Base-by-base conservation (phyloP, 371 early-diverging fungal species). In the Mucor lusitanicus region DNA sequence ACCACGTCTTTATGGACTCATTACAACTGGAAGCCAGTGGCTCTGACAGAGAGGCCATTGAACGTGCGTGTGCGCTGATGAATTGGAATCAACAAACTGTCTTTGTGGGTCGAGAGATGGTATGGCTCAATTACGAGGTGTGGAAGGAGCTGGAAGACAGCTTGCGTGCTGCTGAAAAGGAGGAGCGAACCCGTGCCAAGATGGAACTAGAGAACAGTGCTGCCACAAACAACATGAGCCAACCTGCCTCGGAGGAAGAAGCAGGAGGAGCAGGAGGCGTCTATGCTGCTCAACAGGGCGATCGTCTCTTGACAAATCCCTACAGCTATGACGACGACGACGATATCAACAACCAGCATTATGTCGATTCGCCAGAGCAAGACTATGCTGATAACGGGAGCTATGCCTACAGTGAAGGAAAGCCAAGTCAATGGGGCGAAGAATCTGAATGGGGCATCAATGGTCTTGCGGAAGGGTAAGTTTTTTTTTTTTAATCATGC, bases 121-220 rank as follows among this genome's bases (percentile, higher is more conserved):
- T 91, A 4, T 91, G 88, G 76, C 70, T 91, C 37, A 73, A 81
- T 2, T 89, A 88, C 57, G 83, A 82, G 23, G 85, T 84, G 19
- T 92, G 91, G 91, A 89, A 88, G 60, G 83, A 85, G 54, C 68
- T 93, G 21, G 95, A 95, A 66, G 88, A 91, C 59, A 85, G 85
- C n/a, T 76, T 95, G 39, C 75, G 91, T 1, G 74, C 79, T 0
- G 74, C 80, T 50, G 92, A 94, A 75, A 89, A 90, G 62, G 87
- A 85, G 8, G 85, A 85, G 27, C 70, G 85, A 28, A 67, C 62
- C 6, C 75, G 76, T 23, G 72, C 75, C 32, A 86, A 86, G 64
- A 63, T 42, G 6, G 27, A 13, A 13, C 19, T 53, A 0, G 53
- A 57, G 19, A 28, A 33, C 11, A 13, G 6, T 32, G 23, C 30